Conservation (phyloP, 805 yeast genomes). For the Wickerhamiella parazyma region DNA sequence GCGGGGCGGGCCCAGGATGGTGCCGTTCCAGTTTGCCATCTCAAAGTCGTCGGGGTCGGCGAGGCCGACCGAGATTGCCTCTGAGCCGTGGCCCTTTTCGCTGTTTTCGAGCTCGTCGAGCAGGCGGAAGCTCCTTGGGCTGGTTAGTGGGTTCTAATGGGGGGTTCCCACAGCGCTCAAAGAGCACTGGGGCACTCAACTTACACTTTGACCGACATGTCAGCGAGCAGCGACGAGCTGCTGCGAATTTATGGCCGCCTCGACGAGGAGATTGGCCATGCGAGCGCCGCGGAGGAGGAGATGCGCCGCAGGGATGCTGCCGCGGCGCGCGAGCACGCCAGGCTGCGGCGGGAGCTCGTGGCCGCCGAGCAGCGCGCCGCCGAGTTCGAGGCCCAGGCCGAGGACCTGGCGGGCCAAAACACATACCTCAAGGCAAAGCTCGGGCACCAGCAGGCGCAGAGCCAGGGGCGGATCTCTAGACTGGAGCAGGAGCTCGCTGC, state of each 20-base stretch:
- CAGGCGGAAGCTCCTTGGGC: slow-evolving; percentile 84
- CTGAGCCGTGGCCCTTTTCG: slow-evolving; percentile 94
- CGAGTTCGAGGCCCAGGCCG: not conserved
- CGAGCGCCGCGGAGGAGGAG: not conserved
- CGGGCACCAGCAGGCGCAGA: too few species aligned
- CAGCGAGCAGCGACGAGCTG: slow-evolving; percentile 1
- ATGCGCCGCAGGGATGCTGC: not conserved
- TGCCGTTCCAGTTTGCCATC: slow-evolving; percentile 96
- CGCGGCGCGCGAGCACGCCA: not conserved
- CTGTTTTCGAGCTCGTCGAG: slow-evolving; percentile 96
- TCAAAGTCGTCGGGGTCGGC: slow-evolving; percentile 81
- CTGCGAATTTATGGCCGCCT: not conserved
- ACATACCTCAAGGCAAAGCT: too few species aligned
- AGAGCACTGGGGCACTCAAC: too few species aligned
- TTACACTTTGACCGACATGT: slow-evolving; percentile 8
- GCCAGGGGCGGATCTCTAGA: not conserved
- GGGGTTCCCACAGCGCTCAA: too few species aligned
- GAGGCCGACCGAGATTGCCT: slow-evolving; percentile 90
- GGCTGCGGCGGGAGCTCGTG: not conserved
- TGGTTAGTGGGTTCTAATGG: not conserved
- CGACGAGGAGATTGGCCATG: not conserved
- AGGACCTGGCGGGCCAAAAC: not conserved
- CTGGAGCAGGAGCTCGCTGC: not conserved
- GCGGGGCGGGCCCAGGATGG: slow-evolving; percentile 95
- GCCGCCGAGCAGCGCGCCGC: not conserved